These are phyloP conservation scores for Coemansia sp. DNA, from an alignment of 192 early-diverging fungal genomes.

Conservation along the genomic window DNA sequence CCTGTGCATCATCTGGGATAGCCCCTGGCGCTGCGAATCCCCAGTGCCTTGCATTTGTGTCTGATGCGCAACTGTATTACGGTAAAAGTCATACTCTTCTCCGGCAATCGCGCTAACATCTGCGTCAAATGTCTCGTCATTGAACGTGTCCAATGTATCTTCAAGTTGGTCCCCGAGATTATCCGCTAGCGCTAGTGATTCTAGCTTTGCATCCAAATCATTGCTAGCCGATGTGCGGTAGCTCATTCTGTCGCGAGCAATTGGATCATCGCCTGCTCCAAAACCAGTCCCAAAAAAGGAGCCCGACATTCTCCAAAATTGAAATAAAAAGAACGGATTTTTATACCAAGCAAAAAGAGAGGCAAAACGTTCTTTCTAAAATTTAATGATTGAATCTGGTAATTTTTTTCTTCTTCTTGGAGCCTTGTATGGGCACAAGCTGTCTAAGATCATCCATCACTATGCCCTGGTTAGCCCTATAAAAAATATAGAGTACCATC, in stretches of 20 bases:
- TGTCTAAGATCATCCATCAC: too few species aligned
- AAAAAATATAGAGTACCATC: too few species aligned
- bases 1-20: slow-evolving; percentile 18
- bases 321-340: not conserved
- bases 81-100: slow-evolving; percentile 69
- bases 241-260: slow-evolving; percentile 33
- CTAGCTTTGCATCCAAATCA: slow-evolving; percentile 65
- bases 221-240: slow-evolving; percentile 4
- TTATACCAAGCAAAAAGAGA: not conserved
- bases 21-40: slow-evolving; percentile 4
- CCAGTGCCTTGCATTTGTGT: not conserved
- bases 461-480: too few species aligned
- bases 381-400: too few species aligned
- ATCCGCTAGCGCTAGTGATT: slow-evolving; percentile 55
- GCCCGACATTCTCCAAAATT: slow-evolving; percentile 29
- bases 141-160: slow-evolving; percentile 67
- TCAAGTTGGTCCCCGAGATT: slow-evolving; percentile 60
- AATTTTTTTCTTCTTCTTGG: too few species aligned
- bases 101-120: slow-evolving; percentile 45
- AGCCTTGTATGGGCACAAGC: too few species aligned
- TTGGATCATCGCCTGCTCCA: slow-evolving; percentile 24
- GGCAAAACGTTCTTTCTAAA: not conserved
- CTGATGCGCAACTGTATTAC: slow-evolving; percentile 44
- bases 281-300: slow-evolving; percentile 42
- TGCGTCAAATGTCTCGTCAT: slow-evolving; percentile 72